Percentiles rank a stretch among this genome's conserved stretches.
Conservation (phyloP, 345 rosid genomes). For the Dimocarpus longan region DNA sequence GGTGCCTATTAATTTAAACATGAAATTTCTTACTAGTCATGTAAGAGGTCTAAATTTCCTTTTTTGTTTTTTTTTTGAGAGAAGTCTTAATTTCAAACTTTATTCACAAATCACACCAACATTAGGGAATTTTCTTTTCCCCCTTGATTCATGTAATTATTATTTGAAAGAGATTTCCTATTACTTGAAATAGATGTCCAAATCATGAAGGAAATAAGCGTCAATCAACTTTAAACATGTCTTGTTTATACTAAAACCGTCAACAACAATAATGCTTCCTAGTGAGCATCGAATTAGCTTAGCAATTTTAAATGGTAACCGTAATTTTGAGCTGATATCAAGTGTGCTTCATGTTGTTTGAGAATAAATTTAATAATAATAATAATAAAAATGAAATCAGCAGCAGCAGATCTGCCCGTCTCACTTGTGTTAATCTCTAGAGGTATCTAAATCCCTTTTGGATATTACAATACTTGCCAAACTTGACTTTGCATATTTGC, state of each 20-base stretch:
- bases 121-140: too few species aligned
- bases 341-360: background rate
- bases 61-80: too few species aligned
- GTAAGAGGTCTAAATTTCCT: background rate
- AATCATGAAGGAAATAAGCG: too few species aligned
- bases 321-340: background rate
- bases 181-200: background rate
- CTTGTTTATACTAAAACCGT: background rate
- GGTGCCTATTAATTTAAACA: too few species aligned
- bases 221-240: background rate
- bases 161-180: background rate
- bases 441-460: background rate
- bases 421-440: background rate
- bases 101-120: too few species aligned
- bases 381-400: too few species aligned
- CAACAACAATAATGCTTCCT: background rate
- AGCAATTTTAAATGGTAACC: background rate
- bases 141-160: too few species aligned
- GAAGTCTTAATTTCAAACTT: too few species aligned
- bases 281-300: background rate
- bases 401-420: background rate
- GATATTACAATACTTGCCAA: background rate
- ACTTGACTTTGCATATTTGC: background rate
- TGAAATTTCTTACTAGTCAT: background rate
- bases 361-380: background rate